Conservation (phyloP, 805 yeast species). For the Starmerella powellii region DNA sequence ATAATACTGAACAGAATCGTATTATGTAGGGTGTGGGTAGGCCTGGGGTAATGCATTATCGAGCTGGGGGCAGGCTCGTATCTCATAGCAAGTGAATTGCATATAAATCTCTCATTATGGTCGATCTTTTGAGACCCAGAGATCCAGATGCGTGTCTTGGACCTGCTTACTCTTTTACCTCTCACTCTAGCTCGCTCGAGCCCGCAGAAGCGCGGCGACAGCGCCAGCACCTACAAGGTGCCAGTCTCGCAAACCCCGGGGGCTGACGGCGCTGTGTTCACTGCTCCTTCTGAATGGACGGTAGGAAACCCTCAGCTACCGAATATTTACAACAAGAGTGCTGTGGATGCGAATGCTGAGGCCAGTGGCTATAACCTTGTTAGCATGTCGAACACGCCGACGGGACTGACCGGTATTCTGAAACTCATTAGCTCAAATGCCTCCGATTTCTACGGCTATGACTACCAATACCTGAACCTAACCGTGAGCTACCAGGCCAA, state of each 20-base stretch:
- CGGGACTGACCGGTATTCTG: not conserved
- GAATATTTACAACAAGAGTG: not conserved
- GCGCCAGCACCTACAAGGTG: too few relatives aligned
- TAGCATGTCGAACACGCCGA: not conserved
- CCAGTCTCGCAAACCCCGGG: not conserved
- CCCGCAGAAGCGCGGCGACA: too few relatives aligned
- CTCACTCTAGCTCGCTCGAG: too few relatives aligned
- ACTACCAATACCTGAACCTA: not conserved
- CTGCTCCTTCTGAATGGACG: not conserved
- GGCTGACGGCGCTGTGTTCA: not conserved
- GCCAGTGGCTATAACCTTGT: not conserved
- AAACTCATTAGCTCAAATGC: not conserved
- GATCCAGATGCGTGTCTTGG: too few relatives aligned
- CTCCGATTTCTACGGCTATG: constrained; percentile 1
- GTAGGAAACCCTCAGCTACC: not conserved
- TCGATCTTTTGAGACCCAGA: too few relatives aligned
- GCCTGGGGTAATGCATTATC: too few relatives aligned
- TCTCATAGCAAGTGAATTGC: too few relatives aligned
- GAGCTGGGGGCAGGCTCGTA: too few relatives aligned
- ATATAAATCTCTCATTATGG: too few relatives aligned
- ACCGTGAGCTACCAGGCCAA: constrained; percentile 1
- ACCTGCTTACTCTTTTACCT: too few relatives aligned
- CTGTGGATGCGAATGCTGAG: not conserved
- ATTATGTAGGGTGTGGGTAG: too few relatives aligned
- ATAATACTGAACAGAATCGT: too few relatives aligned